Conservation (phyloP, 257 asterid genomes). For the Solanum tacnaense region DNA sequence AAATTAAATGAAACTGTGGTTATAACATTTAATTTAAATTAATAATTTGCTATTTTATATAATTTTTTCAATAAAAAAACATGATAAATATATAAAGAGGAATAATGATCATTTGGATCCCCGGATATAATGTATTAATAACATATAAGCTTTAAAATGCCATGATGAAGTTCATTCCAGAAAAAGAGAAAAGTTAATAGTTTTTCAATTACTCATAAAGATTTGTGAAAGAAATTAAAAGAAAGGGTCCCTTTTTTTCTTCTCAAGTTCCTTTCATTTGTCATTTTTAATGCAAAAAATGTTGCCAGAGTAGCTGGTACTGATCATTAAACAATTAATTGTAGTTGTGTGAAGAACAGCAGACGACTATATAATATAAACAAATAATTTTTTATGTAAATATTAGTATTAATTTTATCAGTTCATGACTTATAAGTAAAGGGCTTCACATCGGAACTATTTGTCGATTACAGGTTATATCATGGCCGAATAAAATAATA, state of each 20-base stretch:
- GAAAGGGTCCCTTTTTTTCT: background rate
- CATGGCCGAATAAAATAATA: too few relatives aligned
- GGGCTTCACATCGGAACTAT: too few relatives aligned
- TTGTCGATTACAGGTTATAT: too few relatives aligned
- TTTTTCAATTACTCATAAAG: background rate
- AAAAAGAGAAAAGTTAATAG: background rate
- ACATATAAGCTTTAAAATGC: background rate
- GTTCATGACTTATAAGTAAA: too few relatives aligned
- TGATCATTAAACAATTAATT: background rate
- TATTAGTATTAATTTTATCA: too few relatives aligned
- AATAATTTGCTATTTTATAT: too few relatives aligned
- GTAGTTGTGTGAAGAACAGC: too few relatives aligned
- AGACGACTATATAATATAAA: too few relatives aligned
- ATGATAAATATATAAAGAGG: background rate
- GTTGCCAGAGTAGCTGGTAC: background rate
- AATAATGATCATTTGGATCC: background rate
- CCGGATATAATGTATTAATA: background rate
- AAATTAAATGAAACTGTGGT: fast-evolving
- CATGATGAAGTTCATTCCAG: background rate
- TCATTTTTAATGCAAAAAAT: background rate
- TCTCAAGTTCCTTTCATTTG: background rate
- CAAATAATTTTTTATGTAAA: too few relatives aligned
- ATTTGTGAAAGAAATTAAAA: background rate
- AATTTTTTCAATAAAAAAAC: background rate
- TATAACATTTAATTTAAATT: too few relatives aligned